Evolutionary conservation across 306 rosid genomes (phyloP), one percentile per base, ranked within the genome.

Genomic region (Carpinus fangiana): DNA sequence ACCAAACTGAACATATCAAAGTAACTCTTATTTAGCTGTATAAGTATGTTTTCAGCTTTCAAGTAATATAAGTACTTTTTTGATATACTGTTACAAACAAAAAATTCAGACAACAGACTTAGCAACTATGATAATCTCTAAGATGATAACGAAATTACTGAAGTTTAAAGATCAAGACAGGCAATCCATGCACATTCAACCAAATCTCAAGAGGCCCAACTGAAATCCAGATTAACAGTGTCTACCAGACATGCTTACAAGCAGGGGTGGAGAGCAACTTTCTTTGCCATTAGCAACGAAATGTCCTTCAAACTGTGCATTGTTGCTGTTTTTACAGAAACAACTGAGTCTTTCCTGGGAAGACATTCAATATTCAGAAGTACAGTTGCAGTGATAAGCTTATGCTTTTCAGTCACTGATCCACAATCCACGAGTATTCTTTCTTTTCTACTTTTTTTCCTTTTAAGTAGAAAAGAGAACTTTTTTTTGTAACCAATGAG

Each of bases 51-150:
- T 36, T 8, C 11, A 65, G 47, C 5, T 12, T 60, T 10, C 14
- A 26, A 59, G 34, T 26, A 11, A 60, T 4, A 26, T 57, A n/a
- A 57, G 20, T 20, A 3, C 26, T 60, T 60, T 60, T 26, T 53
- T 52, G 26, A 50, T 23, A 7, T n/a, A 65, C 7, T 12, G 21
- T 66, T 20, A 47, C 70, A 66, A 60, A 60, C 16, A 12, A 51
- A 67, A 50, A 66, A 65, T 46, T 65, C 1, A 66, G 66, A 66
- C 73, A 21, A 41, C 56, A 77, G 12, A 62, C 36, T 48, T 51
- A 65, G 41, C 34, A 28, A 51, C 59, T 18, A 51, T 17, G 55
- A 26, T 34, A 72, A 17, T 31, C 50, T 31, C 8, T 74, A 56
- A 43, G 21, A 74, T 17, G 56, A 43, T 43, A 48, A 53, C 50